Evolutionary conservation across 2,329 filamentous ascomycete species (phyloP).

Genomic region (Raffaelea arxii): DNA sequence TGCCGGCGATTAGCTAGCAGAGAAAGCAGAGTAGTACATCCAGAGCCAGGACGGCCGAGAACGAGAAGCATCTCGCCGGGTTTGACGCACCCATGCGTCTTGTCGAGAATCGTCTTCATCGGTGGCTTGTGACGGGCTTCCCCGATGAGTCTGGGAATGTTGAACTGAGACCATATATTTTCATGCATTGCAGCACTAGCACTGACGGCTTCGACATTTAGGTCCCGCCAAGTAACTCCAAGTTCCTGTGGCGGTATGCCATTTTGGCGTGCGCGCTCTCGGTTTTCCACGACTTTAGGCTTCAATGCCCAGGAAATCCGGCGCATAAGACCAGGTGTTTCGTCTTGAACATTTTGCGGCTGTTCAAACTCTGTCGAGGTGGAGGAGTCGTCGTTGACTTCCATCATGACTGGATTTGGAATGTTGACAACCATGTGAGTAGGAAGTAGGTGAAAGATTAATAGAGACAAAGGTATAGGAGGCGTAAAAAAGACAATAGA

Average conservation of each 20-base stretch:
- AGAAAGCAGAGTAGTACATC: slow-evolving; percentile 48
- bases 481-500: no score
- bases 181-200: slow-evolving; percentile 56
- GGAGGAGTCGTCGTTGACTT: no score
- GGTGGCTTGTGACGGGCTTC: slow-evolving; percentile 46
- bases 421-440: no score
- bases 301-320: neutral
- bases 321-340: no score
- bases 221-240: slow-evolving; percentile 54
- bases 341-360: no score
- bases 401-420: no score
- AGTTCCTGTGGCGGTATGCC: slow-evolving; percentile 20
- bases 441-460: no score
- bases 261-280: neutral
- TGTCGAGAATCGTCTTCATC: slow-evolving; percentile 54
- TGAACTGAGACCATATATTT: slow-evolving; percentile 50
- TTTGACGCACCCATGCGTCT: slow-evolving; percentile 46
- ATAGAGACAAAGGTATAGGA: no score
- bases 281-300: neutral
- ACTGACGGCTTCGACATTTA: slow-evolving; percentile 53
- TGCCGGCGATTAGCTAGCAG: slow-evolving; percentile 61
- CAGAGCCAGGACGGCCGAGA: slow-evolving; percentile 44
- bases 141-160: slow-evolving; percentile 39
- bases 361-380: no score
- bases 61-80: slow-evolving; percentile 48